These are phyloP conservation scores for Scenedesmus sp. DNA, from an alignment of 163 green algal species.

Conservation along the genomic window DNA sequence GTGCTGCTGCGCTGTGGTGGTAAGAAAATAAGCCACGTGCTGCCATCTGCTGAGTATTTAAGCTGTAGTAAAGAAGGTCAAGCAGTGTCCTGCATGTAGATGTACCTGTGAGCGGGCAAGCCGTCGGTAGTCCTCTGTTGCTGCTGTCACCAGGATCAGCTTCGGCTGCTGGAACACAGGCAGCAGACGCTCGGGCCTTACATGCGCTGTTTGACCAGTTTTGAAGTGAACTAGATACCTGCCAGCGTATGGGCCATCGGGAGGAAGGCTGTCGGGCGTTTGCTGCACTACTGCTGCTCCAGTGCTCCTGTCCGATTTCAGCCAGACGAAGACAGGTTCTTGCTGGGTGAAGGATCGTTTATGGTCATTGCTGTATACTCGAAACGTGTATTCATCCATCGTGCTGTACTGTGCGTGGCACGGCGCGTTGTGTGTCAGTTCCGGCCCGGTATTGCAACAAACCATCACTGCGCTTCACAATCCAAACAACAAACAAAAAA, in stretches of 20 bases:
- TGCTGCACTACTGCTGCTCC: conserved; percentile 24
- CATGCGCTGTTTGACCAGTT: conserved; percentile 1
- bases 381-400: not conserved
- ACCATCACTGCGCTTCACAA: not conserved
- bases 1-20: too few relatives aligned
- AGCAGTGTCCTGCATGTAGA: not conserved
- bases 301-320: conserved; percentile 36
- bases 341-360: not conserved
- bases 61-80: not conserved
- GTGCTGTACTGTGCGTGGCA: not conserved
- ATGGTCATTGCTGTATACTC: not conserved
- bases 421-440: not conserved
- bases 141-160: conserved; percentile 19
- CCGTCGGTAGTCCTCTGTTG: conserved; percentile 37
- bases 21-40: not conserved
- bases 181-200: conserved; percentile 37
- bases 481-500: too few relatives aligned
- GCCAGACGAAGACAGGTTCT: conserved; percentile 40
- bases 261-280: not conserved
- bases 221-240: conserved; percentile 21
- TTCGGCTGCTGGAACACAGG: conserved; percentile 24
- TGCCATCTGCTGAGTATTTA: not conserved
- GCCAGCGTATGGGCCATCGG: conserved; percentile 11
- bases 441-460: not conserved
- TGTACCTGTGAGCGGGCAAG: conserved; percentile 49